Evolutionary conservation across 805 yeast species (phyloP).

Genomic region (Metschnikowia similis): DNA sequence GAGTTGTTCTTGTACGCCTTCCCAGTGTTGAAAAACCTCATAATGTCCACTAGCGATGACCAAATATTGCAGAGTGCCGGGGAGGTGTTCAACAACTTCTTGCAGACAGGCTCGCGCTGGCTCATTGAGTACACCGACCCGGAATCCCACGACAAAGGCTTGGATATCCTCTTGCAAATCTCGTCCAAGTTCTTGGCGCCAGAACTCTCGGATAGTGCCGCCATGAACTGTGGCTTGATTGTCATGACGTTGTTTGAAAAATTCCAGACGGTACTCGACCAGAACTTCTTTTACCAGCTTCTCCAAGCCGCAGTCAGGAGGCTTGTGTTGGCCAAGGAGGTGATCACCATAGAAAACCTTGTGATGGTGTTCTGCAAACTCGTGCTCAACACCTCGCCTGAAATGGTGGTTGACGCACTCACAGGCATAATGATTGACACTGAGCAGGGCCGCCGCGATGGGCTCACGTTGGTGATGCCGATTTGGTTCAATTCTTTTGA

Average conservation of each 20-base stretch:
- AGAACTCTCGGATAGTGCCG: constrained; percentile 71
- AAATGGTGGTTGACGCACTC: constrained; percentile 61
- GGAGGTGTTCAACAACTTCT: constrained; percentile 62
- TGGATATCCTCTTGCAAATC: constrained; percentile 55
- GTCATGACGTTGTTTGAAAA: constrained; percentile 56
- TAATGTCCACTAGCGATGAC: constrained; percentile 57
- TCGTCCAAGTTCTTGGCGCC: constrained; percentile 71
- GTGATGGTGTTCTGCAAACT: constrained; percentile 72
- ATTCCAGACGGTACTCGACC: constrained; percentile 37
- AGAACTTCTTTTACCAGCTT: constrained; percentile 49
- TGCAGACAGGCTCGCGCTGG: constrained; percentile 37
- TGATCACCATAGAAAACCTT: constrained; percentile 73
- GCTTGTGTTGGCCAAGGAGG: constrained; percentile 60
- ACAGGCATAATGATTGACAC: constrained; percentile 30
- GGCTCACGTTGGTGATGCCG: constrained; percentile 56
- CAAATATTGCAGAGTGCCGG: constrained; percentile 75
- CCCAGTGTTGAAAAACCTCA: constrained; percentile 39
- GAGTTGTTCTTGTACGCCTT: constrained; percentile 41
- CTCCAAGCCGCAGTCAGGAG: constrained; percentile 69
- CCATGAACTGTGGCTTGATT: constrained; percentile 68
- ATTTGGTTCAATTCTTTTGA: constrained; percentile 86
- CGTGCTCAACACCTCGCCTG: constrained; percentile 53
- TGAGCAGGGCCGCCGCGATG: constrained; percentile 24
- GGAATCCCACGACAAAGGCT: constrained; percentile 40
- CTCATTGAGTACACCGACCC: constrained; percentile 32